Evolutionary conservation across 306 rosid genomes (phyloP), one percentile per base, ranked within the genome.

Genomic region (Citrullus mucosospermus): DNA sequence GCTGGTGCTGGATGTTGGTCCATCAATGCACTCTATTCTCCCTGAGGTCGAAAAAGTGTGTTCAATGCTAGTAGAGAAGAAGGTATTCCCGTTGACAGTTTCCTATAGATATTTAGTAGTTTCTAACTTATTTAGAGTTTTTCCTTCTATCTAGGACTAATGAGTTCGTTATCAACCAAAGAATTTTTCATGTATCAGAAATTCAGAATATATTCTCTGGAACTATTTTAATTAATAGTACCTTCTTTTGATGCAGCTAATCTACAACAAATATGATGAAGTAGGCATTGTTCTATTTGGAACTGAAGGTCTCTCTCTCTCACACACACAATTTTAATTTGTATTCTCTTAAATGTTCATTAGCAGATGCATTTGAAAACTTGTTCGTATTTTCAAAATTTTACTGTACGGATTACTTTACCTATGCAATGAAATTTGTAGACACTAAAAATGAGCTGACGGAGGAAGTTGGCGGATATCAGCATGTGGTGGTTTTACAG

Each of bases 1-100:
- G 85, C 85, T 95, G 84, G 78, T 92, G 89, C 84, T 95, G 83
- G 97, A 95, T 86, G 96, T 92, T 77, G 94, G 98, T 2, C 97
- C 96, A 8, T 87, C 97, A 32, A 95, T 92, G 98, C 96, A 92
- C 85, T 28, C 54, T 20, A 82, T 83, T 88, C 86, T 95, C 86
- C 96, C 95, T 14, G 89, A 85, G 79, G 81, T 89, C 60, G 92
- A 95, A 88, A 94, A 82, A 71, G 90, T 88, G 54, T 89, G 91
- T 80, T 92, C 97, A 57, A 55, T 88, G 87, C 93, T 95, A 46
- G 80, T 84, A 1, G 85, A 83, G 83, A 94, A 92, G 87, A 94
- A 94, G 91, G 98, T 89, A 78, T 36, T 43, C 58, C 58, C n/a
- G 54, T 50, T 56, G 5, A 46, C 10, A 59, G 62, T 15, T 61